These are phyloP conservation scores for Vanderwaltozyma yarrowii DNA, from an alignment of 805 yeast species.

Conservation along the genomic window DNA sequence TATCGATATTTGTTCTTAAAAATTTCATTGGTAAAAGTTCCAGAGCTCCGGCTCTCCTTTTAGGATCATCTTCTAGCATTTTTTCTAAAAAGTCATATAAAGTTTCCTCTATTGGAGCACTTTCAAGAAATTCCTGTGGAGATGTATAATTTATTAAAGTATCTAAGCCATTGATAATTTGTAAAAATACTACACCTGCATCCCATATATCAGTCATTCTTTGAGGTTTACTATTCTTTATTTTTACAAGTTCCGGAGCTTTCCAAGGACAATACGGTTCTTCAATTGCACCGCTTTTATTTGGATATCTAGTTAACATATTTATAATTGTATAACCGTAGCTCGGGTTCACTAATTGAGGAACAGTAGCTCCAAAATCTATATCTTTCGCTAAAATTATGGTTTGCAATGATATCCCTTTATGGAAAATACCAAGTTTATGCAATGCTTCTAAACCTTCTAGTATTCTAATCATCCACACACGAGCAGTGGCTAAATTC, in stretches of 20 bases:
- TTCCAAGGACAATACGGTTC: conserved; percentile 40
- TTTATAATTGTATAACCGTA: conserved; percentile 42
- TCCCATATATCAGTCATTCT: conserved; percentile 92
- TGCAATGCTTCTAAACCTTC: conserved; percentile 82
- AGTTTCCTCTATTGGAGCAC: conserved; percentile 40
- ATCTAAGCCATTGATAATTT: conserved; percentile 52
- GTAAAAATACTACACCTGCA: conserved; percentile 67
- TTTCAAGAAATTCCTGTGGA: conserved; percentile 52
- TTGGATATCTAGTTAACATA: conserved; percentile 32
- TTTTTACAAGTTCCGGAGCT: conserved; percentile 61
- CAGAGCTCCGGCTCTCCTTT: conserved; percentile 70
- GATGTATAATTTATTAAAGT: conserved; percentile 43
- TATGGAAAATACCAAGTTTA: conserved; percentile 75
- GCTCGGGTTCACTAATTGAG: conserved; percentile 51
- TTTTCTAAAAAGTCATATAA: conserved; percentile 55
- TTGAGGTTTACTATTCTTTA: conserved; percentile 38
- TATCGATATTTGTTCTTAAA: conserved; percentile 58
- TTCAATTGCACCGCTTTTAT: conserved; percentile 17
- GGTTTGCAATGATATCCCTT: conserved; percentile 51
- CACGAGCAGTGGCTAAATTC: conserved; percentile 65
- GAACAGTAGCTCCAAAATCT: conserved; percentile 44
- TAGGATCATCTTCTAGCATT: conserved; percentile 54
- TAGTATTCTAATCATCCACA: conserved; percentile 79
- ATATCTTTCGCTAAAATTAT: conserved; percentile 41
- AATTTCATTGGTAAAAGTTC: conserved; percentile 80